Evolutionary conservation across 306 rosid genomes (phyloP), one percentile per base, ranked within the genome.

Genomic region (Malus sieversii): DNA sequence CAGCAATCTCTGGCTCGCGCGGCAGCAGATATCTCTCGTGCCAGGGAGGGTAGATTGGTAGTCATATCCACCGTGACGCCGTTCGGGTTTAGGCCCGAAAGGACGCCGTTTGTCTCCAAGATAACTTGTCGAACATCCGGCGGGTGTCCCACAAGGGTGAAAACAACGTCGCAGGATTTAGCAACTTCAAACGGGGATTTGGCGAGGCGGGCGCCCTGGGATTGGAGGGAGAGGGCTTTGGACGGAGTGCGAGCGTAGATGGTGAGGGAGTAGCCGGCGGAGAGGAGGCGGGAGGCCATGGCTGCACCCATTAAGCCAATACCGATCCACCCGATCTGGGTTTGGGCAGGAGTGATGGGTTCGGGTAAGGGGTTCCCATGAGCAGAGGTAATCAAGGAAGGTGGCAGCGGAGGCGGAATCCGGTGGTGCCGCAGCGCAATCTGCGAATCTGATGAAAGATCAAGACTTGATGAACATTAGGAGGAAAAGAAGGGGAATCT

Each of bases 61-160:
- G 98, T 92, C 77, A 71, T 82, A 80, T 90, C 96, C 11, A 92
- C 87, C 10, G 84, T 66, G 61, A 88, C 90, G 27, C 86, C 81
- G 68, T 82, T 83, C 4, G 89, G 88, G 29, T 68, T 77, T 8
- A 87, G 83, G 42, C 88, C 84, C 8, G 88, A 60, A n/a, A 88
- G 77, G 62, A 90, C 22, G 64, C 88, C 89, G 40, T 73, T 33
- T 0, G 75, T 44, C 42, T 65, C 80, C 5, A 87, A 74, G 81
- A 82, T 75, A 77, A 85, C 40, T 53, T 88, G 77, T 78, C 86
- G 86, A 63, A 92, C 96, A 80, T 92, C 97, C 13, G 90, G 57
- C 25, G 97, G 97, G 76, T 87, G 92, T 35, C 91, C 91, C n/a
- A 90, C 70, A 83, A 92, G 88, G n/a, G 97, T 88, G 84, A 90